phyloP scores from a whole-genome alignment of 306 rosid genomes.

The Glycine soja region DNA sequence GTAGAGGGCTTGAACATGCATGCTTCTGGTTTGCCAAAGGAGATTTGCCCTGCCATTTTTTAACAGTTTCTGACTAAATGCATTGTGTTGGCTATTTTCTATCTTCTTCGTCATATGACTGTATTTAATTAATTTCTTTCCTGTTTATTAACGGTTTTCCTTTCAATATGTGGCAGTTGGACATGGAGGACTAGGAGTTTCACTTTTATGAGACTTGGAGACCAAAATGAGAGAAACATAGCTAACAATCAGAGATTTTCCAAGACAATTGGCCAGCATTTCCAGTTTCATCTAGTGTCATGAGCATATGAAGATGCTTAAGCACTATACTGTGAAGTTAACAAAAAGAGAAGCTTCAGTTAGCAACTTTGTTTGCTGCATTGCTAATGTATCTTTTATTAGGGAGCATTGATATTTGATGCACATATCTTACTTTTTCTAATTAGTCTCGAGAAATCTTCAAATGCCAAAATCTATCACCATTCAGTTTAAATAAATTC shows the following conservation, averaged over 20 bases:
- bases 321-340: background rate
- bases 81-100: background rate
- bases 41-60: conserved; percentile 91
- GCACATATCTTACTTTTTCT: background rate
- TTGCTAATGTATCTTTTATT: conserved; percentile 8
- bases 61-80: conserved; percentile 17
- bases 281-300: background rate
- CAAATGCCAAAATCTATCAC: background rate
- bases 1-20: conserved; percentile 35
- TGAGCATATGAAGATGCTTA: background rate
- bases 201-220: conserved; percentile 9
- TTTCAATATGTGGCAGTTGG: conserved; percentile 34
- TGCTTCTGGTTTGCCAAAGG: conserved; percentile 77
- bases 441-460: background rate
- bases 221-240: conserved; percentile 3
- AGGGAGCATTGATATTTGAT: background rate
- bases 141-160: conserved; percentile 12
- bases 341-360: conserved; percentile 20
- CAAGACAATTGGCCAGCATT: conserved; percentile 3
- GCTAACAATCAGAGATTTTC: conserved; percentile 4
- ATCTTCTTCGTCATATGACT: background rate
- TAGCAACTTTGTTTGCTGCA: conserved; percentile 19
- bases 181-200: conserved; percentile 15
- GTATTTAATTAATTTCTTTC: conserved; percentile 23
- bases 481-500: conserved; percentile 19